phyloP scores from a whole-genome alignment of 177 flowering plant species.

The Telopea speciosissima region DNA sequence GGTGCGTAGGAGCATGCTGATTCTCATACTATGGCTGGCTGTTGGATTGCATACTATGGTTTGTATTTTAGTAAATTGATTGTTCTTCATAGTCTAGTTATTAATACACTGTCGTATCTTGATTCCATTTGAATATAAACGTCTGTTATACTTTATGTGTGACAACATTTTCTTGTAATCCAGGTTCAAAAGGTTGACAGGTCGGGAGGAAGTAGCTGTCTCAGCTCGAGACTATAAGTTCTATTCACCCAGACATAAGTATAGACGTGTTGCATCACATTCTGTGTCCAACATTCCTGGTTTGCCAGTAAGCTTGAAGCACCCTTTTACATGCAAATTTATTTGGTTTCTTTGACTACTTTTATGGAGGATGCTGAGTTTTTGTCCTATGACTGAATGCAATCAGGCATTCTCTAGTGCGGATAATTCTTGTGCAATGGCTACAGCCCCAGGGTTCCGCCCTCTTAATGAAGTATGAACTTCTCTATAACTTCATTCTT shows the following conservation, averaged over 20 bases:
- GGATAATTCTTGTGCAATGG: slow-evolving; percentile 49
- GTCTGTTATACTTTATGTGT: slow-evolving; percentile 1
- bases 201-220: slow-evolving; percentile 74
- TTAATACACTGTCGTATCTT: neutral
- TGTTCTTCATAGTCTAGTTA: neutral
- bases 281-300: slow-evolving; percentile 48
- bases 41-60: neutral
- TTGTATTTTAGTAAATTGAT: neutral
- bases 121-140: neutral
- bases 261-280: slow-evolving; percentile 61
- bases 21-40: neutral
- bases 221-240: slow-evolving; percentile 81
- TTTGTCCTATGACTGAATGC: slow-evolving; percentile 6
- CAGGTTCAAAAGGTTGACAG: slow-evolving; percentile 92
- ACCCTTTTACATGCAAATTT: neutral
- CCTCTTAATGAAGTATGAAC: slow-evolving; percentile 45
- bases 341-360: neutral
- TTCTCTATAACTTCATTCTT: slow-evolving; percentile 1
- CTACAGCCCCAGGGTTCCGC: slow-evolving; percentile 43
- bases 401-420: slow-evolving; percentile 54
- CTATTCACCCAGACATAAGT: slow-evolving; percentile 90
- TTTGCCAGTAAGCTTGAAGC: slow-evolving; percentile 55
- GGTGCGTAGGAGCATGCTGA: neutral
- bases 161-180: slow-evolving; percentile 13
- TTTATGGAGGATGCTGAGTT: slow-evolving; percentile 3